Evolutionary conservation across 352 stramenopile genomes (phyloP).

Genomic region (Peronospora destructor): DNA sequence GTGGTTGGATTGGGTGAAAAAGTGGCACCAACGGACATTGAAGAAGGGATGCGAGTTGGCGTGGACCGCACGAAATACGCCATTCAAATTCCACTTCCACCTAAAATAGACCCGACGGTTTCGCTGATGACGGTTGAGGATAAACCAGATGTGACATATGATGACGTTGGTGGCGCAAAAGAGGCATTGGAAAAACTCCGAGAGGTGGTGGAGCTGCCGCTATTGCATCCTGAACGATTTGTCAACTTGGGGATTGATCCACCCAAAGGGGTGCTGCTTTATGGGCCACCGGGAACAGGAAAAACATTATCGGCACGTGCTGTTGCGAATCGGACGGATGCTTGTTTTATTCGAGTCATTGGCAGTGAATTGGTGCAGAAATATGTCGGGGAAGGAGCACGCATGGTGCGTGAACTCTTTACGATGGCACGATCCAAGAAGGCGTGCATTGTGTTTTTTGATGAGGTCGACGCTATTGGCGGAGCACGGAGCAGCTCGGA

Average conservation of each 20-base stretch:
- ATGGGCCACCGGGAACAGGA: constrained; percentile 94
- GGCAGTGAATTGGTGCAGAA: constrained; percentile 99
- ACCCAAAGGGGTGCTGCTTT: constrained; percentile 98
- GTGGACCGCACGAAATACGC: constrained; percentile 96
- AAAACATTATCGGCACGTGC: constrained; percentile 96
- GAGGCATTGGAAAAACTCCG: constrained; percentile 97
- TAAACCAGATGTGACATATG: constrained; percentile 99
- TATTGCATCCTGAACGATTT: constrained; percentile 98
- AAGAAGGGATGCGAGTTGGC: constrained; percentile 99
- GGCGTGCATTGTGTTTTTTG: constrained; percentile 98
- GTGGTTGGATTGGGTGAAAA: constrained; percentile 97
- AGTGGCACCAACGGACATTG: constrained; percentile 98
- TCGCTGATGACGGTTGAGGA: constrained; percentile 96
- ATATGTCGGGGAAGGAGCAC: constrained; percentile 98
- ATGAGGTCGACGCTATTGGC: constrained; percentile 98
- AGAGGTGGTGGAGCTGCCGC: constrained; percentile 97
- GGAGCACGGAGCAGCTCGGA: constrained; percentile 82
- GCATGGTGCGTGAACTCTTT: constrained; percentile 99
- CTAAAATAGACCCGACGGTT: constrained; percentile 99
- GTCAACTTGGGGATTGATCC: constrained; percentile 98
- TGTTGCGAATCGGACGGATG: constrained; percentile 98
- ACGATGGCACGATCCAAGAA: constrained; percentile 99
- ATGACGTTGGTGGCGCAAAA: constrained; percentile 98
- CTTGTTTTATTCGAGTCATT: constrained; percentile 99
- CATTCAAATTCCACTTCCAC: constrained; percentile 96